phyloP scores from a whole-genome alignment of 768 basidiomycete species.

The Punctularia strigosozonata region DNA sequence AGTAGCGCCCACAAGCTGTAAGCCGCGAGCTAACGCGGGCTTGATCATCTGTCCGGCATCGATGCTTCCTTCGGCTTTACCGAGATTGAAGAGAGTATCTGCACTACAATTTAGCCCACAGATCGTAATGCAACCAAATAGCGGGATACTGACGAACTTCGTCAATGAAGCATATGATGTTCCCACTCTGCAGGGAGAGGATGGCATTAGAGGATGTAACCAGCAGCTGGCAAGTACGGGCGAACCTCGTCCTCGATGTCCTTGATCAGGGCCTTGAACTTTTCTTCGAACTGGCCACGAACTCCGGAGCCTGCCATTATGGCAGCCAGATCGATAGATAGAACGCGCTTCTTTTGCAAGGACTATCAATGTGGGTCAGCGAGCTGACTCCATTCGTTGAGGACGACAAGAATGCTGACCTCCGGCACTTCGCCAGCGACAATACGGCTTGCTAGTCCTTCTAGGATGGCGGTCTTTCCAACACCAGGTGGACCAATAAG shows the following conservation, averaged over 20 bases:
- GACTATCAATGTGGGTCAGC: conserved; percentile 34
- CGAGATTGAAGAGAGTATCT: conserved; percentile 80
- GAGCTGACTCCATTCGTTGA: neutral
- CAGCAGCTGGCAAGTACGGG: neutral
- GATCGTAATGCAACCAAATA: neutral
- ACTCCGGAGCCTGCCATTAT: conserved; percentile 87
- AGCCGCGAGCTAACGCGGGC: conserved; percentile 75
- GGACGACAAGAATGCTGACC: conserved; percentile 25
- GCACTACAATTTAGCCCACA: neutral
- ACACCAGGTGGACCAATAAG: conserved; percentile 83
- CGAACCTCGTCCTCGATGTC: conserved; percentile 78
- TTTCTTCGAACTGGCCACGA: conserved; percentile 87
- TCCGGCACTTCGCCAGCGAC: conserved; percentile 87
- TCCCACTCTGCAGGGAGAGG: conserved; percentile 35
- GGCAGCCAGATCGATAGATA: conserved; percentile 74
- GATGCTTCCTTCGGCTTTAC: conserved; percentile 85
- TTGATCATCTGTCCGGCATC: conserved; percentile 94
- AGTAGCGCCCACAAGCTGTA: conserved; percentile 85
- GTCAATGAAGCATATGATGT: conserved; percentile 88
- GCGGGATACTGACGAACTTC: conserved; percentile 65
- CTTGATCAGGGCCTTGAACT: conserved; percentile 80
- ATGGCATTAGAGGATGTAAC: conserved; percentile 6
- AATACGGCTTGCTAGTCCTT: conserved; percentile 81
- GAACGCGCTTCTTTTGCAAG: conserved; percentile 76
- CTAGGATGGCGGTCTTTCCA: conserved; percentile 87